Evolutionary conservation across 805 yeast genomes (phyloP).

Genomic region (Yamadazyma insecticola): DNA sequence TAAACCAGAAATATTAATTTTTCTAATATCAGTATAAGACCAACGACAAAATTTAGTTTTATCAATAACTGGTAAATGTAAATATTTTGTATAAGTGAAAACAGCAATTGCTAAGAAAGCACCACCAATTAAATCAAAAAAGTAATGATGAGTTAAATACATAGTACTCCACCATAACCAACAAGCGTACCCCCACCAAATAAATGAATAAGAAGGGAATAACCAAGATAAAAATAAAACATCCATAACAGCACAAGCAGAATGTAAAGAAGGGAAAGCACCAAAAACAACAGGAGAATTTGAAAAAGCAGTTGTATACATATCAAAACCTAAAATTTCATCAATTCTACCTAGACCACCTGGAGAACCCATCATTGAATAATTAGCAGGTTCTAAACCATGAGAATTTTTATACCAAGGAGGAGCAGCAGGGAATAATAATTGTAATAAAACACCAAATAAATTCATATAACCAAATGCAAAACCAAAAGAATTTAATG

Average conservation of each 20-base stretch:
- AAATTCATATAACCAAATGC: conserved; percentile 95
- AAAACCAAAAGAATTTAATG: conserved; percentile 78
- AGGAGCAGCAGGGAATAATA: conserved; percentile 89
- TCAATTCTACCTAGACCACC: conserved; percentile 94
- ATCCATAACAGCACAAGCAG: conserved; percentile 93
- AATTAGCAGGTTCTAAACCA: conserved; percentile 87
- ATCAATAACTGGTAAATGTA: conserved; percentile 58
- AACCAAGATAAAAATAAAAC: conserved; percentile 79
- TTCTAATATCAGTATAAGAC: conserved; percentile 46
- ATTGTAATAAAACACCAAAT: conserved; percentile 77
- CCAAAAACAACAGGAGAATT: conserved; percentile 94
- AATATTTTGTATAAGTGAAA: conserved; percentile 65
- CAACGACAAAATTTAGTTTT: conserved; percentile 60
- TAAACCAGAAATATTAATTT: conserved; percentile 18
- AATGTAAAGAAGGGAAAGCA: conserved; percentile 80
- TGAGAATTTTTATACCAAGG: conserved; percentile 92
- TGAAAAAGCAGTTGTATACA: conserved; percentile 77
- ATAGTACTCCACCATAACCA: conserved; percentile 99
- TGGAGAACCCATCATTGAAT: conserved; percentile 88
- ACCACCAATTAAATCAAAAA: conserved; percentile 91
- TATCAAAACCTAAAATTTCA: conserved; percentile 65
- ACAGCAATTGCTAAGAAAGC: conserved; percentile 73
- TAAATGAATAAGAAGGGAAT: conserved; percentile 64
- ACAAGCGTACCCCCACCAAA: conserved; percentile 73
- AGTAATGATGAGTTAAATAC: conserved; percentile 96